Evolutionary conservation across 2,329 filamentous ascomycete species (phyloP).

Genomic region (Verticillium klebahnii): DNA sequence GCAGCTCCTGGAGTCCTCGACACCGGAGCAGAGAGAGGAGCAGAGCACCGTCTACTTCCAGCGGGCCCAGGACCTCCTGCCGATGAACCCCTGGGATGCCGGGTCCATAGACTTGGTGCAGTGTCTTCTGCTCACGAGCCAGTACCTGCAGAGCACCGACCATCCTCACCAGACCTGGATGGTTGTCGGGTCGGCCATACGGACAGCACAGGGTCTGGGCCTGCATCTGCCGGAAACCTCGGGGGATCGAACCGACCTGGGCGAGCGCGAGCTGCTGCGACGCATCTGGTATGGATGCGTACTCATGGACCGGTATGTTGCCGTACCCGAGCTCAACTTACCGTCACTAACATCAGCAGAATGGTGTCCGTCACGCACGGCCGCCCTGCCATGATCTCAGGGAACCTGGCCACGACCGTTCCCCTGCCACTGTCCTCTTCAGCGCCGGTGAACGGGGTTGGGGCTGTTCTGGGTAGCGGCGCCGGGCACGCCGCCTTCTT

Average conservation of each 20-base stretch:
- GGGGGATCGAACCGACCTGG: conserved; percentile 13
- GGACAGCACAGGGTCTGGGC: conserved; percentile 41
- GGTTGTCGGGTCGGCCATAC: conserved; percentile 38
- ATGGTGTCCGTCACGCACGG: conserved; percentile 31
- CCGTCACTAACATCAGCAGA: conserved; percentile 11
- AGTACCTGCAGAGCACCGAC: conserved; percentile 44
- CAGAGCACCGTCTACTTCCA: conserved; percentile 35
- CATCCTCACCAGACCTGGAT: conserved; percentile 45
- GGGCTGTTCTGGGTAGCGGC: neutral
- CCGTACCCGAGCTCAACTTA: neutral
- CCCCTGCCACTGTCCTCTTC: conserved; percentile 16
- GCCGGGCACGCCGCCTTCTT: conserved; percentile 23
- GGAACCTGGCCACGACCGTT: conserved; percentile 18
- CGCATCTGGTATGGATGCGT: conserved; percentile 32
- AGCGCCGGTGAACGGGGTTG: neutral
- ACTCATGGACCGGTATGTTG: conserved; percentile 30
- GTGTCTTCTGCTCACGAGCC: conserved; percentile 40
- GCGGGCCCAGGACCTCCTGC: conserved; percentile 35
- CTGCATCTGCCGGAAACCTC: conserved; percentile 37
- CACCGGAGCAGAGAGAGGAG: conserved; percentile 31
- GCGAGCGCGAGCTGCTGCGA: conserved; percentile 20
- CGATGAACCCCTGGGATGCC: conserved; percentile 35
- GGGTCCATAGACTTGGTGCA: conserved; percentile 40
- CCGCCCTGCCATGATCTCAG: conserved; percentile 28
- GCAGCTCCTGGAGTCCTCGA: conserved; percentile 36